Conservation (phyloP, 345 rosid species). For the Gossypium sturtianum region DNA sequence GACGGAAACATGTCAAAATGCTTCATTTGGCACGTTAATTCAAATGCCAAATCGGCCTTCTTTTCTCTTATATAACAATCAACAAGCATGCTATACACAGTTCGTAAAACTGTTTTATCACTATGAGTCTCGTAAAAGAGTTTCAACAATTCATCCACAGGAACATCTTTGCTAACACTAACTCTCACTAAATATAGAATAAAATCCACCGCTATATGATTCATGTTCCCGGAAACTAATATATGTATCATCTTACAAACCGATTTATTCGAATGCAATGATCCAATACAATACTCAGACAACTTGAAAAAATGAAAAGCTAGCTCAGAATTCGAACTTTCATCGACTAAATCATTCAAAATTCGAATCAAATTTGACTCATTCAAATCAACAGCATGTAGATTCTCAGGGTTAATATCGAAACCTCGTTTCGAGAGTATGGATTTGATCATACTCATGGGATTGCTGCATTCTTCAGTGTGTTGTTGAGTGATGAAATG, state of each 20-base stretch:
- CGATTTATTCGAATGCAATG: slow-evolving; percentile 20
- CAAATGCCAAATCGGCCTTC: slow-evolving; percentile 25
- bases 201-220: slow-evolving; percentile 30
- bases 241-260: slow-evolving; percentile 33
- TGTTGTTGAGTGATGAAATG: neutral
- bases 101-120: slow-evolving; percentile 30
- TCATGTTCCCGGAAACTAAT: slow-evolving; percentile 39
- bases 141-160: slow-evolving; percentile 16
- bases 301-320: slow-evolving; percentile 38
- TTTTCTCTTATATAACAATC: slow-evolving; percentile 37
- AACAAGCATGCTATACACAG: slow-evolving; percentile 31
- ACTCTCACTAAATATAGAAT: slow-evolving; percentile 24
- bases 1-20: slow-evolving; percentile 36
- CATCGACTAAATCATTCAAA: slow-evolving; percentile 29
- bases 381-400: slow-evolving; percentile 21
- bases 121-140: slow-evolving; percentile 29
- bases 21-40: slow-evolving; percentile 24
- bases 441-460: slow-evolving; percentile 10
- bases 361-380: slow-evolving; percentile 21
- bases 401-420: slow-evolving; percentile 14
- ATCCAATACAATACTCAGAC: slow-evolving; percentile 33
- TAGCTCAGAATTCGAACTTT: slow-evolving; percentile 37
- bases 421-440: slow-evolving; percentile 24
- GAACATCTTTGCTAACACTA: slow-evolving; percentile 23
- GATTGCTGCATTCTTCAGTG: neutral